phyloP scores from a whole-genome alignment of 164 flowering plant species.

The Aristolochia californica region DNA sequence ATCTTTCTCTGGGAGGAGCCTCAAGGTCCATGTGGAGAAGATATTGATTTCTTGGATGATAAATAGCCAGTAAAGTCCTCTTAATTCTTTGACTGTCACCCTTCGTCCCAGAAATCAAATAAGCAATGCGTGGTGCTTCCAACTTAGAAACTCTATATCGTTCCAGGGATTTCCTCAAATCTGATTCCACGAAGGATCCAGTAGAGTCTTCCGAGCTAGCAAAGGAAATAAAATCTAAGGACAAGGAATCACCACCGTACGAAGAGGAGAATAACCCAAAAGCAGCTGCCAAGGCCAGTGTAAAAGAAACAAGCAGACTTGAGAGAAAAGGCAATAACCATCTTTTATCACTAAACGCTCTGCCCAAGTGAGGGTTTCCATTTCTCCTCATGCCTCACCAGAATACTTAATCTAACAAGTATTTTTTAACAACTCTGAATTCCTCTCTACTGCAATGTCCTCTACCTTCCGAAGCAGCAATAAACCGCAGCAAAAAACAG shows the following conservation, averaged over 20 bases:
- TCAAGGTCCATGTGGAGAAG: constrained; percentile 93
- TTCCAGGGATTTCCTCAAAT: constrained; percentile 25
- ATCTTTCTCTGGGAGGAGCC: constrained; percentile 84
- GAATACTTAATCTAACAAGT: neutral
- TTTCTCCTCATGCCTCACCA: constrained; percentile 44
- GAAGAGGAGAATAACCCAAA: constrained; percentile 42
- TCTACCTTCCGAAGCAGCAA: neutral
- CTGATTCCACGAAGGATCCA: constrained; percentile 65
- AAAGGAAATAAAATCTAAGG: constrained; percentile 33
- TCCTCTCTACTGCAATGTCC: neutral
- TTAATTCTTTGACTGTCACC: constrained; percentile 85
- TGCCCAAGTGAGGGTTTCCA: constrained; percentile 41
- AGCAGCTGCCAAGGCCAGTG: constrained; percentile 30
- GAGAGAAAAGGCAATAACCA: constrained; percentile 75
- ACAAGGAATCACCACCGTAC: constrained; percentile 29
- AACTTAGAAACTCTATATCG: constrained; percentile 1
- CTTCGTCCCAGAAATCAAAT: constrained; percentile 89
- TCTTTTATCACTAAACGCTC: constrained; percentile 57
- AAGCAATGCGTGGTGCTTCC: constrained; percentile 67
- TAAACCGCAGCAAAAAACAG: neutral
- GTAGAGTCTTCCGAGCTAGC: constrained; percentile 34
- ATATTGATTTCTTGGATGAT: constrained; percentile 93
- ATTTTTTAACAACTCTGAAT: neutral
- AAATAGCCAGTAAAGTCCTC: constrained; percentile 84
- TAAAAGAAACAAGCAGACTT: constrained; percentile 53